Evolutionary conservation across 495 filamentous ascomycete species (phyloP).

Genomic region (Neurospora cerealis): DNA sequence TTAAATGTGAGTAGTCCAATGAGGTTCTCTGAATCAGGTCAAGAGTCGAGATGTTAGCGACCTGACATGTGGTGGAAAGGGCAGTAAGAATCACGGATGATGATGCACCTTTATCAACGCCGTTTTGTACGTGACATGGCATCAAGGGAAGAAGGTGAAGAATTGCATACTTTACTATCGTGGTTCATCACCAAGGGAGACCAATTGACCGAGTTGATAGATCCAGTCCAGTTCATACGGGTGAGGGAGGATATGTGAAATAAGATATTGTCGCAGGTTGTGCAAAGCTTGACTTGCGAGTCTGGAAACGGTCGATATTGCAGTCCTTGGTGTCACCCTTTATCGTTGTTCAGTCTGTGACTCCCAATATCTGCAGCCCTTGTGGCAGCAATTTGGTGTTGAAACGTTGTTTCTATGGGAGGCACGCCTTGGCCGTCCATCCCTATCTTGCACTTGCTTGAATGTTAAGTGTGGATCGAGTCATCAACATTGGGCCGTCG

Average conservation of each 20-base stretch:
- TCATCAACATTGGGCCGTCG: neutral
- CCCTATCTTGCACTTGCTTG: neutral
- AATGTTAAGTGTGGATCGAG: neutral
- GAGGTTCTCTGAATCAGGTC: neutral
- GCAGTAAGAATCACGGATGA: neutral
- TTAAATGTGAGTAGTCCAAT: neutral
- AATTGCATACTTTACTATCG: slow-evolving; percentile 3
- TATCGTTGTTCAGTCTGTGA: neutral
- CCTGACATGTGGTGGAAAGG: neutral
- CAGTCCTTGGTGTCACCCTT: neutral
- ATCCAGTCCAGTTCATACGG: neutral
- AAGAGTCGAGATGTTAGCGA: neutral
- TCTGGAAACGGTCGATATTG: neutral
- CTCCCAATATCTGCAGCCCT: neutral
- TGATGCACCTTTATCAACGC: neutral
- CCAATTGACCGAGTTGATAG: neutral
- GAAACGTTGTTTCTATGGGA: neutral
- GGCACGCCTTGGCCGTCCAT: neutral
- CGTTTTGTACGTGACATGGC: neutral
- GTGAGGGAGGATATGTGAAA: neutral
- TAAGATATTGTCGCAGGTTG: neutral
- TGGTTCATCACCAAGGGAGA: slow-evolving; percentile 1
- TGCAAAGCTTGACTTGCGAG: neutral
- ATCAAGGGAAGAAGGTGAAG: neutral
- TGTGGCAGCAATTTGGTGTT: neutral